These are phyloP conservation scores for Amaranthus hypochondriacus DNA, from an alignment of 148 eudicot species.

Conservation along the genomic window DNA sequence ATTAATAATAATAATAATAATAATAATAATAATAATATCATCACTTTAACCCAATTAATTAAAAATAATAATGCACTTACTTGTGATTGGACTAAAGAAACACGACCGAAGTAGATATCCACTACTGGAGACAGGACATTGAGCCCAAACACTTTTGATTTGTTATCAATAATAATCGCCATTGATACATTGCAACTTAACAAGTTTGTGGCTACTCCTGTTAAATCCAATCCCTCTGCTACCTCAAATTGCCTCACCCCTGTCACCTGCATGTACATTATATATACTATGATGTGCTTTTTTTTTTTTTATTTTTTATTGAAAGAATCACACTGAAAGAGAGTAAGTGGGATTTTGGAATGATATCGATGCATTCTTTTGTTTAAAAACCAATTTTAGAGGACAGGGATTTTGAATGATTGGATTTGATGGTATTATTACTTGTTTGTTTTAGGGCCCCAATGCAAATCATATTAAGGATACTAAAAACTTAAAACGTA, in stretches of 20 bases:
- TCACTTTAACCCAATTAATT: not conserved
- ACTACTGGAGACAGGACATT: constrained; percentile 3
- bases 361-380: too few species aligned
- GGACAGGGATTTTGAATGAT: too few species aligned
- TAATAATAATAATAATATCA: not conserved
- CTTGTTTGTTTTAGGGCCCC: too few species aligned
- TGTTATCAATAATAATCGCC: constrained; percentile 23
- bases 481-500: too few species aligned
- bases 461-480: too few species aligned
- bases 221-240: constrained; percentile 26
- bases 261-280: constrained; percentile 3
- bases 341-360: too few species aligned
- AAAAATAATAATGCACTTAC: not conserved
- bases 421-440: too few species aligned
- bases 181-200: constrained; percentile 22
- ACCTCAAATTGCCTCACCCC: constrained; percentile 18
- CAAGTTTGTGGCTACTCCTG: constrained; percentile 22
- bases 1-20: not conserved
- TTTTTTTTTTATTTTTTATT: too few species aligned
- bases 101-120: constrained; percentile 12
- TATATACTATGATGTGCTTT: too few species aligned
- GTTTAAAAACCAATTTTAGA: too few species aligned
- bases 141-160: constrained; percentile 20
- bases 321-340: too few species aligned
- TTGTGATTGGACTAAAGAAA: constrained; percentile 44